Evolutionary conservation across 495 filamentous ascomycete genomes (phyloP).

Genomic region (Xylaria scruposa): DNA sequence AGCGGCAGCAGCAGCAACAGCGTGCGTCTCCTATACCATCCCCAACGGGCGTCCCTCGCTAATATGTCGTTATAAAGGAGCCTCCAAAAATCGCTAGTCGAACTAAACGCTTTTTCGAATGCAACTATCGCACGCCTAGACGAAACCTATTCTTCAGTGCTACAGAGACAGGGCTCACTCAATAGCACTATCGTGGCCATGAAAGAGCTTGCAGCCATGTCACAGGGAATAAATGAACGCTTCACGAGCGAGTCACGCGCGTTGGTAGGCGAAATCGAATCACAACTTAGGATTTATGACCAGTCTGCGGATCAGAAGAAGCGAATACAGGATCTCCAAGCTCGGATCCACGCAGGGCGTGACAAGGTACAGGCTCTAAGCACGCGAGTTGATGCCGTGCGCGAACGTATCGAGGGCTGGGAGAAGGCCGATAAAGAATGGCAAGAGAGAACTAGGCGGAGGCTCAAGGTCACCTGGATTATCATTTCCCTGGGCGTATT

Average conservation of each 20-base stretch:
- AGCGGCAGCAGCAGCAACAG: slow-evolving; percentile 44
- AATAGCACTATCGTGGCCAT: slow-evolving; percentile 71
- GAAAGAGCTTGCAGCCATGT: slow-evolving; percentile 70
- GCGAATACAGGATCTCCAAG: slow-evolving; percentile 69
- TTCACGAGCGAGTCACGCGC: slow-evolving; percentile 68
- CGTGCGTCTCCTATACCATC: slow-evolving; percentile 38
- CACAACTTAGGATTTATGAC: slow-evolving; percentile 70
- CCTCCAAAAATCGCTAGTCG: slow-evolving; percentile 49
- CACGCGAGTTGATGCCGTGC: slow-evolving; percentile 68
- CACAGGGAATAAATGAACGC: slow-evolving; percentile 62
- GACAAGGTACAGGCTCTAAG: slow-evolving; percentile 69
- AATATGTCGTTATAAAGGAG: slow-evolving; percentile 41
- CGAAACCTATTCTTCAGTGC: slow-evolving; percentile 82
- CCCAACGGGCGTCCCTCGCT: slow-evolving; percentile 16
- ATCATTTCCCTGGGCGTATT: slow-evolving; percentile 54
- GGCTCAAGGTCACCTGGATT: slow-evolving; percentile 68
- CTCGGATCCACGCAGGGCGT: slow-evolving; percentile 67
- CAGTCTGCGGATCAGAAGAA: slow-evolving; percentile 74
- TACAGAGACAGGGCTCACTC: slow-evolving; percentile 76
- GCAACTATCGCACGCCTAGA: slow-evolving; percentile 77
- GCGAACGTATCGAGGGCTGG: slow-evolving; percentile 70
- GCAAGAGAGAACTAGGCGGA: slow-evolving; percentile 69
- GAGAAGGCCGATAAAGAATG: slow-evolving; percentile 74
- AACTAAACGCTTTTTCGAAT: slow-evolving; percentile 53
- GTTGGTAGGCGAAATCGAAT: slow-evolving; percentile 66